phyloP scores from a whole-genome alignment of 192 early-diverging fungal species.

The Phycomyces blakesleeanus region DNA sequence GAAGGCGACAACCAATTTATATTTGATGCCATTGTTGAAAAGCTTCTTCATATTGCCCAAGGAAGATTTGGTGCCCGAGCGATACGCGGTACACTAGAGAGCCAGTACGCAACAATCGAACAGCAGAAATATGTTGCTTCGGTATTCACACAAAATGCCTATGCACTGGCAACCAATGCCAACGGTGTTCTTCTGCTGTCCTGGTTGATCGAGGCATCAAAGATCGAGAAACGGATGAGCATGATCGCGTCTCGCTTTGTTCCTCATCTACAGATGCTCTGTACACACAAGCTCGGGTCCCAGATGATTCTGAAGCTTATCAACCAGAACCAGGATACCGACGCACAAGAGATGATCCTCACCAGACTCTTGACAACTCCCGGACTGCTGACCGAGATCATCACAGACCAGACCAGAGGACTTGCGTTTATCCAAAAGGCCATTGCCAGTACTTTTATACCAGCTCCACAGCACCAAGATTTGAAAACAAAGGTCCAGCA shows the following conservation, averaged over 20 bases:
- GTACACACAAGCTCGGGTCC: constrained; percentile 84
- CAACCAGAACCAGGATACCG: constrained; percentile 78
- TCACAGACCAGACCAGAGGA: constrained; percentile 78
- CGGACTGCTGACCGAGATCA: constrained; percentile 64
- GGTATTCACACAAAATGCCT: constrained; percentile 78
- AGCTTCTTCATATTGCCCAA: constrained; percentile 80
- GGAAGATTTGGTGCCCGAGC: constrained; percentile 93
- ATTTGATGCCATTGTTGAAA: constrained; percentile 86
- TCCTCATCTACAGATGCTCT: constrained; percentile 68
- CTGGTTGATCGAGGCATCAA: constrained; percentile 87
- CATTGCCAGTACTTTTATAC: constrained; percentile 65
- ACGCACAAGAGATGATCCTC: constrained; percentile 80
- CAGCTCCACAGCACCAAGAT: constrained; percentile 9
- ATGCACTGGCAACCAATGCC: constrained; percentile 75
- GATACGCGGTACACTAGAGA: constrained; percentile 88
- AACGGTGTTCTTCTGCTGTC: constrained; percentile 88
- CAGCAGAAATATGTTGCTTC: constrained; percentile 92
- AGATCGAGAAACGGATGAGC: constrained; percentile 74
- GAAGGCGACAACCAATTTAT: constrained; percentile 82
- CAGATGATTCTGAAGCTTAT: constrained; percentile 80
- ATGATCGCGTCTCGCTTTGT: constrained; percentile 76
- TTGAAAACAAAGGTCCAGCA: not conserved
- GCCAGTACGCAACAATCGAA: constrained; percentile 67
- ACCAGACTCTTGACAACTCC: constrained; percentile 70
- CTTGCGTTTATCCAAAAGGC: constrained; percentile 83